Percentiles rank a stretch among this genome's conserved stretches.
Conservation (phyloP, 176 grass and related monocot genomes). For the Avena atlantica region DNA sequence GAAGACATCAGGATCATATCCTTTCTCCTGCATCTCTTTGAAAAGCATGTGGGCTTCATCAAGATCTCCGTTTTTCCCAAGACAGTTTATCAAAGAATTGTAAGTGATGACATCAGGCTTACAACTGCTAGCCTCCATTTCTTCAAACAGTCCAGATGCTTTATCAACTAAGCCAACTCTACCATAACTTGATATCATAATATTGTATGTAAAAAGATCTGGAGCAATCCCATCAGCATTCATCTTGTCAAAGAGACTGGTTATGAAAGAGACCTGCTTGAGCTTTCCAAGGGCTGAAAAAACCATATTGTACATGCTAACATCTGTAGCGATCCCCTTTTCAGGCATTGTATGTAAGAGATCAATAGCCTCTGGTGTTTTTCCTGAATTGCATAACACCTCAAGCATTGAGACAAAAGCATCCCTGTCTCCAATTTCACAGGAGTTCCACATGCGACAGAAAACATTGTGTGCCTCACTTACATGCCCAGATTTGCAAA, state of each 20-base stretch:
- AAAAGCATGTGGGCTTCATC: conserved; percentile 92
- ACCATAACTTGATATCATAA: conserved; percentile 93
- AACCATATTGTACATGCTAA: conserved; percentile 89
- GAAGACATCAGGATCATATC: conserved; percentile 91
- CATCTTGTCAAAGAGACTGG: conserved; percentile 79
- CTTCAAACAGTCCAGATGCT: conserved; percentile 72
- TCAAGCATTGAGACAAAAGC: conserved; percentile 94
- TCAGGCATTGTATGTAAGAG: conserved; percentile 81
- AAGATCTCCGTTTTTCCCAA: conserved; percentile 88
- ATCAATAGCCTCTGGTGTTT: conserved; percentile 89
- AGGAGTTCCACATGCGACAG: conserved; percentile 84
- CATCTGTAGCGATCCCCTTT: conserved; percentile 77
- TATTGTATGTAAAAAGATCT: conserved; percentile 95
- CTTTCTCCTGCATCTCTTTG: conserved; percentile 97
- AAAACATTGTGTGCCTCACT: conserved; percentile 89
- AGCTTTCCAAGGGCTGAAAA: conserved; percentile 90
- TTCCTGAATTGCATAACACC: conserved; percentile 80
- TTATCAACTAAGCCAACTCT: conserved; percentile 88
- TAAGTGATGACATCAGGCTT: conserved; percentile 90
- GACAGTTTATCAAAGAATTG: conserved; percentile 97
- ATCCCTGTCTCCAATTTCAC: conserved; percentile 73
- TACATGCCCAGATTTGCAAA: conserved; percentile 85
- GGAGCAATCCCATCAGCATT: conserved; percentile 71
- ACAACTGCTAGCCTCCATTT: conserved; percentile 75
- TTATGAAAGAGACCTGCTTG: conserved; percentile 77